Conservation (phyloP, 177 flowering plant genomes). For the Vitis hybrid region DNA sequence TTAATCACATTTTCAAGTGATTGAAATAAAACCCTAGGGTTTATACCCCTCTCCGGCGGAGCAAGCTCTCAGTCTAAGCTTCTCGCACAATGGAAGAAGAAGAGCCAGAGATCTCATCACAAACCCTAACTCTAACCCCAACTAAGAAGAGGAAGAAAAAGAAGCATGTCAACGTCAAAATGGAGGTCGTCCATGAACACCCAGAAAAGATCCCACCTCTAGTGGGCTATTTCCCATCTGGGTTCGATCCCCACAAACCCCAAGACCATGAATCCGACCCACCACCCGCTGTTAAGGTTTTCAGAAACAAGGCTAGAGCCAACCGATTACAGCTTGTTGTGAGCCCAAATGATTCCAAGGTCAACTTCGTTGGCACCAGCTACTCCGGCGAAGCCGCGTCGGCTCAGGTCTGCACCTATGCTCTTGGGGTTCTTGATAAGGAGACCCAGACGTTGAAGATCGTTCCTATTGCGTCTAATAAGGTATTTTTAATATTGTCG, state of each 20-base stretch:
- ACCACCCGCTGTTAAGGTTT: constrained; percentile 31
- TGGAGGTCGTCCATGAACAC: constrained; percentile 30
- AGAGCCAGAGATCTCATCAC: constrained; percentile 2
- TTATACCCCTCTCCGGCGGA: no score
- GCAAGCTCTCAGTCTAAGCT: no score
- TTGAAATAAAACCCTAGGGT: no score
- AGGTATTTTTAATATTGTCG: constrained; percentile 37
- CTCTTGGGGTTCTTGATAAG: constrained; percentile 82
- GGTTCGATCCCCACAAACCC: constrained; percentile 40
- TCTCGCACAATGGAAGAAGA: constrained; percentile 4
- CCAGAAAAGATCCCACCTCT: constrained; percentile 53
- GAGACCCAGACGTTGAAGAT: constrained; percentile 52
- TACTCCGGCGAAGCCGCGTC: constrained; percentile 66
- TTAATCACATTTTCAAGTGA: no score
- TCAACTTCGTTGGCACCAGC: constrained; percentile 74
- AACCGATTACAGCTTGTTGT: constrained; percentile 63
- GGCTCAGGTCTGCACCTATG: constrained; percentile 54
- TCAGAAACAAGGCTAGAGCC: constrained; percentile 24
- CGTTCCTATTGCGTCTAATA: constrained; percentile 74
- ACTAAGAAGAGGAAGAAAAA: constrained; percentile 22
- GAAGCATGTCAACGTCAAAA: constrained; percentile 22
- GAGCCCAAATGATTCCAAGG: constrained; percentile 40
- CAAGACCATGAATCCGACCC: background rate
- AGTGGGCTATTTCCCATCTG: constrained; percentile 81
- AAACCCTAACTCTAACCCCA: background rate